A percentile compares a stretch with the other conserved stretches of the same genome.
Conservation (phyloP, 176 grass and related monocot genomes). For the Oryza coarctata region DNA sequence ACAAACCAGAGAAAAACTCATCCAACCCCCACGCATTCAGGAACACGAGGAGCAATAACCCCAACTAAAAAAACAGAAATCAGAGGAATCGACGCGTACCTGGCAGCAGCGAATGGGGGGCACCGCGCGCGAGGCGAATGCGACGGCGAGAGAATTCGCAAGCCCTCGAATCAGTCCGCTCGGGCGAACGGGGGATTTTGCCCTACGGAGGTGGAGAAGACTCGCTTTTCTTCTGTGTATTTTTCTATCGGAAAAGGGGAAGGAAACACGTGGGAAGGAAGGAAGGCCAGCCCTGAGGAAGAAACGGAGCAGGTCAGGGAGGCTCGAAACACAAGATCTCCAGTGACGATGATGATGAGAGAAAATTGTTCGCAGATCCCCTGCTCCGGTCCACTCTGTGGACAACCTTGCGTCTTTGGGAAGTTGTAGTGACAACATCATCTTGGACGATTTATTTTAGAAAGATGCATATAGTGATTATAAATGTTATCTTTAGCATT, state of each 20-base stretch:
- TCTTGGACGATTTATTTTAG: too few relatives aligned
- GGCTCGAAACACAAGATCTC: slow-evolving; percentile 13
- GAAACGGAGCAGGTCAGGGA: background rate
- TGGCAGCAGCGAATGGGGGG: background rate
- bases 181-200: background rate
- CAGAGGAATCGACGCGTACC: background rate
- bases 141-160: background rate
- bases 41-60: background rate
- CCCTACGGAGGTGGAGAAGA: background rate
- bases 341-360: background rate
- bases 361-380: background rate
- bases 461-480: too few relatives aligned
- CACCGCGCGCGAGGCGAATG: background rate
- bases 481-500: too few relatives aligned
- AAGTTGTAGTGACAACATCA: too few relatives aligned
- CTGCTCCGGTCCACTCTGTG: background rate
- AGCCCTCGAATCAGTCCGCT: background rate
- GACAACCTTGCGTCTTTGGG: background rate
- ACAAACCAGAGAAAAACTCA: background rate
- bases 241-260: background rate
- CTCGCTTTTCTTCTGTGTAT: background rate
- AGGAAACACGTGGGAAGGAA: background rate
- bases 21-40: background rate
- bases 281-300: background rate
- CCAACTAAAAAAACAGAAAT: background rate